phyloP scores from a whole-genome alignment of 495 filamentous ascomycete genomes.

The Penicillium samsonianum region DNA sequence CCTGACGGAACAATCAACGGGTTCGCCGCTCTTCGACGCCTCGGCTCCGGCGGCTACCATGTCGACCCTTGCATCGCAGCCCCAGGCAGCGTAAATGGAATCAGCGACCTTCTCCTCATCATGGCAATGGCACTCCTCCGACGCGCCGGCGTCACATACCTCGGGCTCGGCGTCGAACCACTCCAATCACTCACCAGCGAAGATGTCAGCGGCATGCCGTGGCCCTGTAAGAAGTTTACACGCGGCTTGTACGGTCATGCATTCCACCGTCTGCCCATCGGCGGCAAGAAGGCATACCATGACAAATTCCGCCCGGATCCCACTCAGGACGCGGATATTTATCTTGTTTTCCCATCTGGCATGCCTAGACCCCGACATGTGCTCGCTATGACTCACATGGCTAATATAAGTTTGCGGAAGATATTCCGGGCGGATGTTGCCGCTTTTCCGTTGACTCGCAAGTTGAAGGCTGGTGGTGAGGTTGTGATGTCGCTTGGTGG shows the following conservation, averaged over 20 bases:
- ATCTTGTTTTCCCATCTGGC: conserved; percentile 39
- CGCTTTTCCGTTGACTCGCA: conserved; percentile 8
- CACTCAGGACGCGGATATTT: conserved; percentile 33
- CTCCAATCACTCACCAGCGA: conserved; percentile 22
- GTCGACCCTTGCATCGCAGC: conserved; percentile 46
- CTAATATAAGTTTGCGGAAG: conserved; percentile 38
- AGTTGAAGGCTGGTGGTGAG: neutral
- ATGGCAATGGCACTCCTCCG: conserved; percentile 41
- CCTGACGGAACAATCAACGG: conserved; percentile 35
- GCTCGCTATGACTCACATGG: conserved; percentile 43
- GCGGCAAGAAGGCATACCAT: conserved; percentile 47
- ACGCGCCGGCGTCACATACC: conserved; percentile 33
- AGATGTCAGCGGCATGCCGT: conserved; percentile 35
- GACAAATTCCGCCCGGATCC: conserved; percentile 45
- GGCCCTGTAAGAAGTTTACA: conserved; percentile 27
- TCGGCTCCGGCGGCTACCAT: conserved; percentile 44
- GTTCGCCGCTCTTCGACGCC: conserved; percentile 41
- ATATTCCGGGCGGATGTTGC: conserved; percentile 28
- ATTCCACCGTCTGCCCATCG: conserved; percentile 36
- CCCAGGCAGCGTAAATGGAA: conserved; percentile 37
- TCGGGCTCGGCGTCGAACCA: conserved; percentile 47
- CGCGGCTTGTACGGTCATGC: conserved; percentile 31
- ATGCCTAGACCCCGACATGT: conserved; percentile 34
- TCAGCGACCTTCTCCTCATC: conserved; percentile 42
- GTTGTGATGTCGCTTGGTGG: neutral